Evolutionary conservation across 2,329 filamentous ascomycete species (phyloP).

Genomic region (Colletotrichum lini): DNA sequence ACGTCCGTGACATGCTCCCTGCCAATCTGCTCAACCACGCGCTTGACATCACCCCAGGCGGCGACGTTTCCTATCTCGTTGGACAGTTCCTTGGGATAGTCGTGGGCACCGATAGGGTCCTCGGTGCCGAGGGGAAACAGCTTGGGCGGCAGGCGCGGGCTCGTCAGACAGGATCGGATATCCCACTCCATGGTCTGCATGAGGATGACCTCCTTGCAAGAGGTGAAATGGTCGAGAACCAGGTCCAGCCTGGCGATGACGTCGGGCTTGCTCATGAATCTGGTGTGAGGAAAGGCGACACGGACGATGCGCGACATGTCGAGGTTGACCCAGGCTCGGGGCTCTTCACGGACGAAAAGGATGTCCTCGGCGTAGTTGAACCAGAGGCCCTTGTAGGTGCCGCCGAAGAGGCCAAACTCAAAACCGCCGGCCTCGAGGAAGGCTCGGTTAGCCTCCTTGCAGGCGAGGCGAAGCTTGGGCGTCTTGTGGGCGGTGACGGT

Average conservation of each 20-base stretch:
- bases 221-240: conserved; percentile 29
- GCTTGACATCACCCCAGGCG: conserved; percentile 36
- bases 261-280: conserved; percentile 29
- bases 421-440: conserved; percentile 34
- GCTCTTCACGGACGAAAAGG: conserved; percentile 28
- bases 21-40: conserved; percentile 30
- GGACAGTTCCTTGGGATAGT: conserved; percentile 29
- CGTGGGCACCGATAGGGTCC: conserved; percentile 34
- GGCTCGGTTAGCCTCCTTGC: conserved; percentile 37
- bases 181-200: conserved; percentile 36
- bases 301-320: conserved; percentile 37
- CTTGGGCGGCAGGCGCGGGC: conserved; percentile 23
- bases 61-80: conserved; percentile 28
- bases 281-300: conserved; percentile 34
- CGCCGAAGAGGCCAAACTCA: conserved; percentile 40
- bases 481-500: conserved; percentile 35
- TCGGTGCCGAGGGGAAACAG: conserved; percentile 21
- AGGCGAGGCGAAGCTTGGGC: conserved; percentile 38
- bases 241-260: conserved; percentile 24
- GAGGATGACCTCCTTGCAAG: conserved; percentile 38
- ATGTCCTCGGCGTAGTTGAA: conserved; percentile 42
- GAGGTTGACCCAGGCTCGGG: conserved; percentile 28
- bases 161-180: conserved; percentile 25
- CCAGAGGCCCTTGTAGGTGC: conserved; percentile 39
- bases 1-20: conserved; percentile 24